A percentile compares a stretch with the other conserved stretches of the same genome.
phyloP scores from a whole-genome alignment of 139 green algal genomes.

The Chlorella sp. region DNA sequence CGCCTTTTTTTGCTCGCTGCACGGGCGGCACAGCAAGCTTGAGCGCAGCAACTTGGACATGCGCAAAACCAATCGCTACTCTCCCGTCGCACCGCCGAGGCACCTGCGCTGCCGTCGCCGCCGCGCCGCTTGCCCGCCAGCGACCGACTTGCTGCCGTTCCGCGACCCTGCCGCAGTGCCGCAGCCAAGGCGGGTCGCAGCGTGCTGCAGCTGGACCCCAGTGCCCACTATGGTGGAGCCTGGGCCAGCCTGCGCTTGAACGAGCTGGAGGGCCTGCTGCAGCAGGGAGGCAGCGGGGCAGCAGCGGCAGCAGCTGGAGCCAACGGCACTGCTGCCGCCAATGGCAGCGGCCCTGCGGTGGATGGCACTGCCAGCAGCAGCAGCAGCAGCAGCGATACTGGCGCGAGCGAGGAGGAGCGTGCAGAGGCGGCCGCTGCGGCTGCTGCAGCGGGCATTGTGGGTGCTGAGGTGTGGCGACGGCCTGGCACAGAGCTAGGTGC shows the following conservation, averaged over 20 bases:
- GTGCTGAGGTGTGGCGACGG: not conserved
- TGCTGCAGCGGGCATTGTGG: not conserved
- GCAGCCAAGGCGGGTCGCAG: constrained; percentile 71
- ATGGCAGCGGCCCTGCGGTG: not conserved
- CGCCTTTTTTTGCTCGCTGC: not conserved
- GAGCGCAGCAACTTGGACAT: too few species aligned
- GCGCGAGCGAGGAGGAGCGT: too few species aligned
- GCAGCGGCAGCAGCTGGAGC: not conserved
- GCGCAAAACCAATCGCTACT: too few species aligned
- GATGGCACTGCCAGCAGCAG: not conserved
- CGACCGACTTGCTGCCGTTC: not conserved
- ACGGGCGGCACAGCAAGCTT: too few species aligned
- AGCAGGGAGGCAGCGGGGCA: not conserved
- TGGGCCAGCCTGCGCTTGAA: constrained; percentile 69
- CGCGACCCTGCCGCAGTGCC: constrained; percentile 51
- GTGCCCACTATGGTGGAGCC: constrained; percentile 76
- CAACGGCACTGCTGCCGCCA: too few species aligned
- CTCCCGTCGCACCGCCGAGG: too few species aligned
- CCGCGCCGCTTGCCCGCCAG: not conserved
- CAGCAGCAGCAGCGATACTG: too few species aligned
- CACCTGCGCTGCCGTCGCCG: not conserved
- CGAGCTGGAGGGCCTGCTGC: constrained; percentile 25
- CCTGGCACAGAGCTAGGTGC: constrained; percentile 14
- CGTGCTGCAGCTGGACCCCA: constrained; percentile 87
- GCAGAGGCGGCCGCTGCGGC: too few species aligned